phyloP scores from a whole-genome alignment of 1,284 basidiomycete genomes.

The Coniferiporia sulphurascens region DNA sequence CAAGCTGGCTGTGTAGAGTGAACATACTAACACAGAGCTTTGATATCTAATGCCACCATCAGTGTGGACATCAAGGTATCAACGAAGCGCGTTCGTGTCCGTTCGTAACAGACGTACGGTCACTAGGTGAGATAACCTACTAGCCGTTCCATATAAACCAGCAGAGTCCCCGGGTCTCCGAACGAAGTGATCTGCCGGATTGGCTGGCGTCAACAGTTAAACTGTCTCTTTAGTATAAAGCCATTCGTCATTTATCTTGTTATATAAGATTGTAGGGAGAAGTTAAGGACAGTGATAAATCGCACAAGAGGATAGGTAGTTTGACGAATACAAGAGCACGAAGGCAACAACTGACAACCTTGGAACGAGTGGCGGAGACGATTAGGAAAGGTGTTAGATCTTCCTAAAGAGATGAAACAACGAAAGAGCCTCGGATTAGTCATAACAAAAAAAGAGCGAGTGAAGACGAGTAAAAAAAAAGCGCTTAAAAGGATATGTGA shows the following conservation, averaged over 20 bases:
- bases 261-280: not conserved
- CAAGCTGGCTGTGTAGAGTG: too few relatives aligned
- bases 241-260: not conserved
- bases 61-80: too few relatives aligned
- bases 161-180: too few relatives aligned
- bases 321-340: not conserved
- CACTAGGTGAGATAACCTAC: too few relatives aligned
- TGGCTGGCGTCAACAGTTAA: too few relatives aligned
- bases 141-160: too few relatives aligned
- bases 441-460: not conserved
- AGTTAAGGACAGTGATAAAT: not conserved
- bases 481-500: not conserved
- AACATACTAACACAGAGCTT: too few relatives aligned
- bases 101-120: too few relatives aligned
- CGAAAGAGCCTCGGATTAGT: not conserved
- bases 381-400: not conserved
- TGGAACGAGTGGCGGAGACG: not conserved
- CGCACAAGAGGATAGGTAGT: not conserved
- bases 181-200: too few relatives aligned
- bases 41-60: too few relatives aligned
- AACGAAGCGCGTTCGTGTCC: too few relatives aligned
- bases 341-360: not conserved
- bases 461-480: not conserved
- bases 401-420: not conserved
- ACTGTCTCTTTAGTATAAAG: too few relatives aligned